Percentiles rank a stretch among this genome's conserved stretches.
These are phyloP conservation scores for Carex kokanica DNA, from an alignment of 176 grass and related monocot genomes.

Conservation along the genomic window DNA sequence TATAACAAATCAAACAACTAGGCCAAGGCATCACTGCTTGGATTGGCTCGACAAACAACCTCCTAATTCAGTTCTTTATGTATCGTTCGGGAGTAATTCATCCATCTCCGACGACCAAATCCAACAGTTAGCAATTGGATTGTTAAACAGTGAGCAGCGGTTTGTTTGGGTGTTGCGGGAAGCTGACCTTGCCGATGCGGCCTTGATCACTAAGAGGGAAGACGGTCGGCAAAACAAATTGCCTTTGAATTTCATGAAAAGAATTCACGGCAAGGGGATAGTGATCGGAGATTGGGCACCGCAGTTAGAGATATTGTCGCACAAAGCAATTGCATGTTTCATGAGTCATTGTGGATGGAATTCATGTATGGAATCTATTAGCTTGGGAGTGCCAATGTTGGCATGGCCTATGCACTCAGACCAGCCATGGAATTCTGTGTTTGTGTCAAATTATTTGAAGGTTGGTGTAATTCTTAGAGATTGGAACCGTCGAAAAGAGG, in stretches of 20 bases:
- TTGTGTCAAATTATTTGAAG: conserved; percentile 38
- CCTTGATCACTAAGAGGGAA: not conserved
- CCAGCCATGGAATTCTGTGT: conserved; percentile 44
- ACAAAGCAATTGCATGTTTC: conserved; percentile 42
- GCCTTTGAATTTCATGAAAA: conserved; percentile 11
- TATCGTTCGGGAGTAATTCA: conserved; percentile 59
- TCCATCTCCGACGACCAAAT: conserved; percentile 37
- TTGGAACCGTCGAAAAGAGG: conserved; percentile 29
- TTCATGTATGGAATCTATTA: conserved; percentile 58
- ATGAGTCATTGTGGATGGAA: conserved; percentile 89
- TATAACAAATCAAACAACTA: not conserved
- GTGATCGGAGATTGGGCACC: conserved; percentile 50
- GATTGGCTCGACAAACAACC: conserved; percentile 63
- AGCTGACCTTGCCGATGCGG: conserved; percentile 37
- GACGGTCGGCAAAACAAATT: not conserved
- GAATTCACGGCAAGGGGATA: conserved; percentile 27
- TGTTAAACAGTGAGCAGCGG: conserved; percentile 32
- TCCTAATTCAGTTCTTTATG: conserved; percentile 48
- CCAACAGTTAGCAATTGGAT: conserved; percentile 40
- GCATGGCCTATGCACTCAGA: conserved; percentile 71
- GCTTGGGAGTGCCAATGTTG: conserved; percentile 45
- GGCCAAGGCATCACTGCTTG: conserved; percentile 37
- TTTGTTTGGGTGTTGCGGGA: conserved; percentile 73
- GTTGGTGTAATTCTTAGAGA: conserved; percentile 36
- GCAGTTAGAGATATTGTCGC: conserved; percentile 53